Conservation (phyloP, 768 basidiomycete species). For the Coprinopsis cinerea region DNA sequence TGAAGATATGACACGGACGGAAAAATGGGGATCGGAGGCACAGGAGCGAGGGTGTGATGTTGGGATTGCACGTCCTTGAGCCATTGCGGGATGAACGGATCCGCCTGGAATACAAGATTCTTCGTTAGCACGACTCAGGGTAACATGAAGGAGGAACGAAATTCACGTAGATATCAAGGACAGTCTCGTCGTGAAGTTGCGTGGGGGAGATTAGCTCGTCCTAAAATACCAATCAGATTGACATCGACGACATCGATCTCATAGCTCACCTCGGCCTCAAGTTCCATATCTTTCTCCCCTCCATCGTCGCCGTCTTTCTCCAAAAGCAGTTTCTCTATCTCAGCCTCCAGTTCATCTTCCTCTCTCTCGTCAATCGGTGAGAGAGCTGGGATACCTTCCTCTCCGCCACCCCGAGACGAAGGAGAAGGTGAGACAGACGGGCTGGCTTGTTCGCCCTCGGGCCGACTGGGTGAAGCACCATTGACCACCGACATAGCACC, state of each 20-base stretch:
- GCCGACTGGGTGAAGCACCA: not conserved
- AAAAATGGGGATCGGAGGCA: conserved; percentile 37
- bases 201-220: not conserved
- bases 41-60: conserved; percentile 34
- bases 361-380: conserved; percentile 3
- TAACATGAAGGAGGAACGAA: too few relatives aligned
- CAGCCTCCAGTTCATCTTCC: too few relatives aligned
- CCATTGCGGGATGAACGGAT: conserved; percentile 43
- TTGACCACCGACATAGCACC: not conserved
- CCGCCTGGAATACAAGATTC: conserved; percentile 28
- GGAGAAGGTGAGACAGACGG: not conserved
- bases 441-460: not conserved
- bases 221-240: too few relatives aligned
- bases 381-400: not conserved
- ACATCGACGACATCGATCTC: not conserved
- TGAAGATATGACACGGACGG: conserved; percentile 35
- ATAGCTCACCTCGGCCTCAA: not conserved
- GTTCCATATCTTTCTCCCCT: not conserved
- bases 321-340: not conserved
- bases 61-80: conserved; percentile 44
- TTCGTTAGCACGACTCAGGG: not conserved
- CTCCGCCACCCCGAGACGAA: not conserved
- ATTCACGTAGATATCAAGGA: conserved; percentile 8
- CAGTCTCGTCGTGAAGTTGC: not conserved
- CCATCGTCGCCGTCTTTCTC: not conserved